A percentile compares a stretch with the other conserved stretches of the same genome.
Evolutionary conservation across 2,329 filamentous ascomycete genomes (phyloP).

Genomic region (Bipolaris cookei): DNA sequence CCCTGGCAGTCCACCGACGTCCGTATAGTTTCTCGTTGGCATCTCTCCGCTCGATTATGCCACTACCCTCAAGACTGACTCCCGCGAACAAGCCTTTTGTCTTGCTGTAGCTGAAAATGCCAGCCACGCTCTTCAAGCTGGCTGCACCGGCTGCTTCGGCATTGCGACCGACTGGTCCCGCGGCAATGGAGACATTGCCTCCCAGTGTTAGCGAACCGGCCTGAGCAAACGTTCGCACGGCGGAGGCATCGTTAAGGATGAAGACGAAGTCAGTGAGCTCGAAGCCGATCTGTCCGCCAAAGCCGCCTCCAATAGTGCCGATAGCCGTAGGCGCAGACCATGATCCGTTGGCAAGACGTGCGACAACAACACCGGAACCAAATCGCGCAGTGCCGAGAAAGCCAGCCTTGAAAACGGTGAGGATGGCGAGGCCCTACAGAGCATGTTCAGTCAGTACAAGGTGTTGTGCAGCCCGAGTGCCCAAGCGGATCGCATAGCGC

Average conservation of each 20-base stretch:
- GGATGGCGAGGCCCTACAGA: slow-evolving; percentile 75
- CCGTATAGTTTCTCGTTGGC: slow-evolving; percentile 97
- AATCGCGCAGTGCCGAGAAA: slow-evolving; percentile 84
- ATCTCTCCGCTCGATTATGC: slow-evolving; percentile 91
- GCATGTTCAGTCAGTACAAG: slow-evolving; percentile 7
- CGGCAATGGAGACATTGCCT: slow-evolving; percentile 94
- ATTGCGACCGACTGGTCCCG: slow-evolving; percentile 90
- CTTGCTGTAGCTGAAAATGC: slow-evolving; percentile 96
- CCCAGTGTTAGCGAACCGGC: slow-evolving; percentile 89
- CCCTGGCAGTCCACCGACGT: slow-evolving; percentile 76
- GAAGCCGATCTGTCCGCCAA: slow-evolving; percentile 86
- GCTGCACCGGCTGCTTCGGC: slow-evolving; percentile 95
- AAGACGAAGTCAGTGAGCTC: slow-evolving; percentile 96
- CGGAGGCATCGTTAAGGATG: slow-evolving; percentile 89
- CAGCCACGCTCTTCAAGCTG: slow-evolving; percentile 85
- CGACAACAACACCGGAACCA: slow-evolving; percentile 81
- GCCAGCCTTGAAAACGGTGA: slow-evolving; percentile 86
- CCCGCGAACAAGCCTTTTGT: slow-evolving; percentile 97
- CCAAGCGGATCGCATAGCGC: background rate
- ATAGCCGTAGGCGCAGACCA: slow-evolving; percentile 87
- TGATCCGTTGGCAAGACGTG: slow-evolving; percentile 74
- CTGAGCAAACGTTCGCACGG: slow-evolving; percentile 93
- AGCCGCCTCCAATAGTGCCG: slow-evolving; percentile 78
- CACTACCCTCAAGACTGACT: slow-evolving; percentile 90
- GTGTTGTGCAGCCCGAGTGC: background rate